Base-by-base conservation (phyloP, 2,329 filamentous ascomycete genomes). In the Pseudonectria foliicola region DNA sequence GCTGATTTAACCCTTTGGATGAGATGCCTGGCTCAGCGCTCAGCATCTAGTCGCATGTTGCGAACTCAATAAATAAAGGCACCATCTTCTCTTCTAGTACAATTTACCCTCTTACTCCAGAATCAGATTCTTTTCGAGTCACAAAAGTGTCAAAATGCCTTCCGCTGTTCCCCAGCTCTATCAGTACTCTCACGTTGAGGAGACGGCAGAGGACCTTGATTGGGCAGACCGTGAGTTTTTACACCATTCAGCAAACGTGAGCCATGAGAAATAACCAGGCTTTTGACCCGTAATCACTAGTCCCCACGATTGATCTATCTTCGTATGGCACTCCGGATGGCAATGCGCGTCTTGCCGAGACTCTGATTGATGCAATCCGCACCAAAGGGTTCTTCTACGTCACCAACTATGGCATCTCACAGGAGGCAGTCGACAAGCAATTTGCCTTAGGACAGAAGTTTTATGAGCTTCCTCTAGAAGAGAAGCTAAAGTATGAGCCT, bases 381-480 rank as follows among this genome's bases (percentile, higher is more conserved):
- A 60, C 50, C 6, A 62, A 61, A 35, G 42, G 42, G 1, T 73
- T 78, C 59, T 80, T 79, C 54, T 77, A 77, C 38, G 70, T 80
- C 2, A 75, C 69, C 39, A 78, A 81, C 55, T 80, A 74, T 45
- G 73, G 70, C 42, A 70, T 80, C 13, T 60, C 61, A 1, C 75
- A 80, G 49, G 70, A 75, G 27, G 66, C 70, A 18, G 68, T 80
- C 1, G 70, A 80, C 38, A 57, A 59, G 2, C 75, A 80, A 37
- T 80, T 80, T 39, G 70, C 75, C 3, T 61, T 80, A 0, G 76
- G 72, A 0, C 66, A 74, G 26, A 65, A 71, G 13, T 75, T 80
- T 46, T 62, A 61, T 13, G 40, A 55, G 1, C 63, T 80, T 0
- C 74, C 76, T 0, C 55, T 71, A 0, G 70, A 75, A 10, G 75